Base-by-base conservation (phyloP, 2,329 filamentous ascomycete species). In the Raffaelea deltoideospora region DNA sequence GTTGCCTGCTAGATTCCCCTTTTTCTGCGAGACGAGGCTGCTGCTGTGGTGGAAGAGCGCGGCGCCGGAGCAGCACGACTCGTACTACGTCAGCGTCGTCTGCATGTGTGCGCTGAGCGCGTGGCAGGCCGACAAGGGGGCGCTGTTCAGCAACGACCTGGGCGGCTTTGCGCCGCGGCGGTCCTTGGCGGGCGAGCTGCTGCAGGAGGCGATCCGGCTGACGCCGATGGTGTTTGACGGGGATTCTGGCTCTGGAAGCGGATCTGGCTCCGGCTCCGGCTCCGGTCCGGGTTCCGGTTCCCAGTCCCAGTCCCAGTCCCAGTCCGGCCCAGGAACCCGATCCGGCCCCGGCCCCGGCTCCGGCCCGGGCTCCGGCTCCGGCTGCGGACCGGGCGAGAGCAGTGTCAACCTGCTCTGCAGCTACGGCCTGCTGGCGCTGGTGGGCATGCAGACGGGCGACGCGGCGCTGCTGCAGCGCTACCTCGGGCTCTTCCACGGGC, bases 401-500 rank as follows among this genome's bases (percentile, higher is more conserved):
- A 4, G n/a, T n/a, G n/a, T n/a, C n/a, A n/a, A n/a, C n/a, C n/a
- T n/a, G n/a, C n/a, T n/a, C n/a, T n/a, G n/a, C n/a, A n/a, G n/a
- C n/a, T n/a, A n/a, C n/a, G n/a, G n/a, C n/a, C 31, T 44, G 6
- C 18, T 44, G 23, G 32, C 20, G 7, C 13, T 43, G 14, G 33
- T 34, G 2, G 38, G 41, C 5, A 28, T 37, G 15, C 31, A 43
- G 20, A 36, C 20, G 11, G 42, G 42, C 7, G 22, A 44, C 30
- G 32, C 33, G 2, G 38, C 36, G 0, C 33, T 41, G 32, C 23
- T 42, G 3, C 43, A 47, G 14, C 40, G 37, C 4, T 45, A 47
- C 19, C 35, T 47, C 6, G 46, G 43, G 3, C 39, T 48, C 11
- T 48, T 46, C 31, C 43, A 46, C 24, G 46, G 32, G 15, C 11